Evolutionary conservation across 306 rosid species (phyloP), one percentile per base, ranked within the genome.

Genomic region (Alnus rubra): DNA sequence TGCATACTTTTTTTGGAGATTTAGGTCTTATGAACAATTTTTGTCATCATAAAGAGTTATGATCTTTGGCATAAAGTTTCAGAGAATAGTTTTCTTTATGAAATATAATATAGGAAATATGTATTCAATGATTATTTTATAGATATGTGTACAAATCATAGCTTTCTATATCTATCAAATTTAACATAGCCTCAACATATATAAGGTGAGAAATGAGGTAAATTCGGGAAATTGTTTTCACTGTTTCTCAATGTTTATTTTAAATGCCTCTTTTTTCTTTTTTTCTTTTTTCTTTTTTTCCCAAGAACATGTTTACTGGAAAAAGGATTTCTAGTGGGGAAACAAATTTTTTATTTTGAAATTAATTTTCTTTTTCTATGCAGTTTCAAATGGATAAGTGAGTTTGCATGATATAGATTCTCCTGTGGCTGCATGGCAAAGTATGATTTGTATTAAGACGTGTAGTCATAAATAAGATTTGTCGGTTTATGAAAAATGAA

Each of bases 371-470:
- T 68, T 35, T 64, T 7, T 37, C 30, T 18, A 18, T 4, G 28
- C 2, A 42, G 33, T 68, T 59, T 68, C 31, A 68, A 68, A 39
- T 12, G 23, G 50, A 16, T 42, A 4, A 45, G 14, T 16, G 13
- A 68, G 31, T 68, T 68, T 68, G 72, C 72, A 42, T 39, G 72
- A 68, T 68, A 68, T 68, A 39, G 2, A 68, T 68, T 44, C 50
- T 68, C 48, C 12, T 68, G 13, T 68, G 9, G 51, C 15, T 67
- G 51, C 72, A 67, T 67, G 51, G 72, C 30, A 42, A 67, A 33
- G 47, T 18, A 67, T 39, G 18, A 39, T 35, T 6, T 37, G 45
- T 64, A 31, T 64, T 35, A 37, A 33, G 48, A 37, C 9, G 23
- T 15, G 28, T 4, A 64, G 47, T 9, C 23, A 31, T 35, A 64